These are phyloP conservation scores for Mortierella sp. DNA, from an alignment of 371 early-diverging fungal genomes.

Conservation along the genomic window DNA sequence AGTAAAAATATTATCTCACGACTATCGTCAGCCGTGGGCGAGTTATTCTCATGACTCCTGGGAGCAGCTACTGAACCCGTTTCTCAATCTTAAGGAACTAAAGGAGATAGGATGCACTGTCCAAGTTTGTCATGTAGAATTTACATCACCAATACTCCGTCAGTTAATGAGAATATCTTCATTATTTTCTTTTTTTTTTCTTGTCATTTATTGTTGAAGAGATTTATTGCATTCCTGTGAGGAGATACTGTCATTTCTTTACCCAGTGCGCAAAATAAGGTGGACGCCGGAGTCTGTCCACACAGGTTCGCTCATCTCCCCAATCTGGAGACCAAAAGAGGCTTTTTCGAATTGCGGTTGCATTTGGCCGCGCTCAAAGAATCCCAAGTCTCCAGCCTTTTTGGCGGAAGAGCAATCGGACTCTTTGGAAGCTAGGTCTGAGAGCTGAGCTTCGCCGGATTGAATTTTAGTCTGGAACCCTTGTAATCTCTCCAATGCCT, in stretches of 20 bases:
- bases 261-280: constrained; percentile 90
- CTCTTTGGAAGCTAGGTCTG: constrained; percentile 78
- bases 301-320: constrained; percentile 86
- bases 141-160: too few species aligned
- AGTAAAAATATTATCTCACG: too few species aligned
- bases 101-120: too few species aligned
- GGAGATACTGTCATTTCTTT: constrained; percentile 28
- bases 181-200: too few species aligned
- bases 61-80: too few species aligned
- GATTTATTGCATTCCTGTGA: not conserved
- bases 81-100: too few species aligned
- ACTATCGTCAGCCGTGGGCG: too few species aligned
- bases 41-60: too few species aligned
- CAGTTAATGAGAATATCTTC: too few species aligned
- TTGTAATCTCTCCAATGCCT: constrained; percentile 80
- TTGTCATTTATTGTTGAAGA: too few species aligned
- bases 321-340: constrained; percentile 87
- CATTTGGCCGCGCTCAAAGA: constrained; percentile 87
- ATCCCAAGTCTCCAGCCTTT: constrained; percentile 91
- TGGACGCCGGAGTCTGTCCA: constrained; percentile 96
- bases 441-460: constrained; percentile 68
- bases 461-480: constrained; percentile 71
- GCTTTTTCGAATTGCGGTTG: constrained; percentile 92
- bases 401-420: constrained; percentile 94
- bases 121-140: too few species aligned